Base-by-base conservation (phyloP, 768 basidiomycete genomes). In the Kwoniella heveanensis region DNA sequence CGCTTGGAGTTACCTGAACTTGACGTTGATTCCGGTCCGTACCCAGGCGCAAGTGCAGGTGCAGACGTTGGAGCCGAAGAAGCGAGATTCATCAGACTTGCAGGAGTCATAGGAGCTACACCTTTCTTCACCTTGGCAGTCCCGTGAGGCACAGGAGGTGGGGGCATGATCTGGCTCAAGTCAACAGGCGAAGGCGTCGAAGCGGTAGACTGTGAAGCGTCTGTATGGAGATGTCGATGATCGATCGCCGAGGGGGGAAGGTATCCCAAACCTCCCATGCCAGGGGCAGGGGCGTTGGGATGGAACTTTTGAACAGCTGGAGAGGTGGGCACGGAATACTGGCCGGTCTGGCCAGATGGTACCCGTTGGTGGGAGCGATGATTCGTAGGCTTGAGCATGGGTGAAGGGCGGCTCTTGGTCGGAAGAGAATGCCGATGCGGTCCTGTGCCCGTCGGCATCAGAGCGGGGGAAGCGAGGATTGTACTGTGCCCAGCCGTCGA, bases 31-130 rank as follows among this genome's bases (percentile, higher is more conserved):
- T 36, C 32, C 7, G 32, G 7, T 36, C 32, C 32, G 6, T 6
- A n/a, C n/a, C n/a, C n/a, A n/a, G n/a, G n/a, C n/a, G n/a, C n/a
- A n/a, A n/a, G 39, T 7, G 3, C 39, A 17, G 17, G 32, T 12
- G 39, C 17, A 9, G 37, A 25, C 3, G 39, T 86, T 1, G 88
- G 78, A 37, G 85, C 81, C 2, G 88, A 26, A 22, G 88, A 26
- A 22, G 37, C 87, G 7, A 98, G 83, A 67, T 94, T 94, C 90
- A 97, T 91, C 74, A 97, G 89, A 62, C 87, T 90, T 0, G 91
- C 89, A 0, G 94, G 94, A 0, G 94, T 96, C 48, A 92, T 91
- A 6, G 94, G 94, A 4, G 77, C 70, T 13, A 81, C 66, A 83
- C 86, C 65, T 83, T 76, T 60, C 29, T 46, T 61, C 32, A 24